Evolutionary conservation across 345 rosid genomes (phyloP).

Genomic region (Hirschfeldia incana): DNA sequence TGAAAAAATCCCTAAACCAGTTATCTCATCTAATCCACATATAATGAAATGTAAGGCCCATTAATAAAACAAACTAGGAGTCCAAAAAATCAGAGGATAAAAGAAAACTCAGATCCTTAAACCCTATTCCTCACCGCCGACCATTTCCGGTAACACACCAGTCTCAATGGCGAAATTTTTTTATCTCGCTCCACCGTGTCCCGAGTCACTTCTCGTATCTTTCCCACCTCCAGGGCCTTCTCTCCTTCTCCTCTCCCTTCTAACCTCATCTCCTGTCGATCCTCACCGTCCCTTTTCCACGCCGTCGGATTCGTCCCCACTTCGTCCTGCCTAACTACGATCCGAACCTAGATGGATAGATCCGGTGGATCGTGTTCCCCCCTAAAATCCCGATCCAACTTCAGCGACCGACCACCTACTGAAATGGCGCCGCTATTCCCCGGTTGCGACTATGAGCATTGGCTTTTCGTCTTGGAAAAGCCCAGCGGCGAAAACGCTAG

Average conservation of each 20-base stretch:
- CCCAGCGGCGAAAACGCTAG: constrained; percentile 83
- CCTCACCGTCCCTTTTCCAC: constrained; percentile 17
- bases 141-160: constrained; percentile 22
- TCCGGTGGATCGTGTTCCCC: constrained; percentile 78
- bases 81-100: not conserved
- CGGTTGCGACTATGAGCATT: constrained; percentile 91
- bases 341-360: constrained; percentile 74
- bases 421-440: constrained; percentile 94
- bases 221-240: constrained; percentile 12
- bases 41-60: not conserved
- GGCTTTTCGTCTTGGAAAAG: constrained; percentile 95
- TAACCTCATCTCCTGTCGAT: constrained; percentile 28
- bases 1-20: no score
- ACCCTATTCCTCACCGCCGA: constrained; percentile 9
- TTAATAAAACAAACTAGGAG: not conserved
- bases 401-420: constrained; percentile 90
- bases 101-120: constrained; percentile 1
- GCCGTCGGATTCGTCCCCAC: constrained; percentile 29
- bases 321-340: constrained; percentile 44
- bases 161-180: constrained; percentile 37
- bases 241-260: constrained; percentile 17
- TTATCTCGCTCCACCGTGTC: constrained; percentile 30
- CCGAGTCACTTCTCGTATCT: constrained; percentile 30
- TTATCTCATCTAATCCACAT: not conserved
- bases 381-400: constrained; percentile 75